phyloP scores from a whole-genome alignment of 2,329 filamentous ascomycete genomes.

The Coniochaeta pulveracea region DNA sequence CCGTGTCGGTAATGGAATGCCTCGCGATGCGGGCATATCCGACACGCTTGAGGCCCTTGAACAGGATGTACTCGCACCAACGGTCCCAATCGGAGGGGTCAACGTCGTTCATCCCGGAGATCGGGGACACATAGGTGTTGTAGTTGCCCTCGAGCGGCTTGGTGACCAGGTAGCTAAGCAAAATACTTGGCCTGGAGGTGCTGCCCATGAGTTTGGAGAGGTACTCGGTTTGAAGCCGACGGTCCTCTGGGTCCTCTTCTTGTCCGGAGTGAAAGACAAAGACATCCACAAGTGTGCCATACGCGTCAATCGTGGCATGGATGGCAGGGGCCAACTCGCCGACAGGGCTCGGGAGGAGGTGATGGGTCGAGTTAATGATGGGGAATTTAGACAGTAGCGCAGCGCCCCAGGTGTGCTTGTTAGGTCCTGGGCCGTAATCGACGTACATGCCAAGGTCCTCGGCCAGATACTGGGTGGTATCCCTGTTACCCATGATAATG shows the following conservation, averaged over 20 bases:
- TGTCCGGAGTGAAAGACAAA: conserved; percentile 99
- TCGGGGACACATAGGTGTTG: conserved; percentile 82
- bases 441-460: conserved; percentile 98
- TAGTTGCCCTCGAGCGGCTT: conserved; percentile 89
- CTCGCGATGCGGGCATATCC: conserved; percentile 86
- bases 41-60: conserved; percentile 74
- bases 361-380: conserved; percentile 92
- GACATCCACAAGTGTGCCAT: conserved; percentile 80
- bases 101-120: conserved; percentile 89
- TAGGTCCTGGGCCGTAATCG: conserved; percentile 91
- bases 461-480: conserved; percentile 87
- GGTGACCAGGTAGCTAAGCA: conserved; percentile 88
- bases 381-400: conserved; percentile 94
- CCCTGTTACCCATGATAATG: conserved; percentile 99
- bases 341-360: conserved; percentile 84
- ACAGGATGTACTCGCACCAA: conserved; percentile 98
- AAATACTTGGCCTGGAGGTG: conserved; percentile 65
- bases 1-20: conserved; percentile 90
- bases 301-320: conserved; percentile 89
- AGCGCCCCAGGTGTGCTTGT: conserved; percentile 97
- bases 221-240: conserved; percentile 77
- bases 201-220: conserved; percentile 80
- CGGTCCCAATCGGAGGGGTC: conserved; percentile 89
- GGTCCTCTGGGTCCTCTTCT: conserved; percentile 89
- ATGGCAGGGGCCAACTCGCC: conserved; percentile 94